These are phyloP conservation scores for Yamadazyma atmosphaerica DNA, from an alignment of 1,139 yeast species.

Conservation along the genomic window DNA sequence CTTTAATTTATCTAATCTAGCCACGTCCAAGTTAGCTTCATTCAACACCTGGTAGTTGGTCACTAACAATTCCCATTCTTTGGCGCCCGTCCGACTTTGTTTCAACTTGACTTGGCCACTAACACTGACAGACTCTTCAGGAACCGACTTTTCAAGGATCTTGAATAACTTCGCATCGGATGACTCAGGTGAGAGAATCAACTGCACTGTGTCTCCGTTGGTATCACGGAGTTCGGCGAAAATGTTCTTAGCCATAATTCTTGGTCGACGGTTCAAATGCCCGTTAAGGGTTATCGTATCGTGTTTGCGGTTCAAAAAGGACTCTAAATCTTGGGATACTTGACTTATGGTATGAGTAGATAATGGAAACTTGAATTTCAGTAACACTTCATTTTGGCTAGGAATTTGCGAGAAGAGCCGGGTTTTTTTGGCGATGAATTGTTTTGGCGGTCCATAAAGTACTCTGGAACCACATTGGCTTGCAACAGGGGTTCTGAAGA, in stretches of 20 bases:
- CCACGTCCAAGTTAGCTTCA: slow-evolving; percentile 63
- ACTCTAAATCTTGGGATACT: slow-evolving; percentile 17
- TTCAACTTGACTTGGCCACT: slow-evolving; percentile 52
- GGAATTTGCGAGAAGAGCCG: neutral
- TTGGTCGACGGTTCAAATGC: slow-evolving; percentile 77
- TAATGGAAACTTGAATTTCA: slow-evolving; percentile 39
- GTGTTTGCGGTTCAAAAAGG: slow-evolving; percentile 11
- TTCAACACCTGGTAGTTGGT: slow-evolving; percentile 58
- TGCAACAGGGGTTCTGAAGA: too few relatives aligned
- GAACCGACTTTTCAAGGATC: slow-evolving; percentile 48
- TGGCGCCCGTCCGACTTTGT: slow-evolving; percentile 23
- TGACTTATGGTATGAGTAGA: slow-evolving; percentile 33
- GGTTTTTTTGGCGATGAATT: too few relatives aligned
- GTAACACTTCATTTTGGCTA: slow-evolving; percentile 10
- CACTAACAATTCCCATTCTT: slow-evolving; percentile 59
- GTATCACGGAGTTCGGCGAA: slow-evolving; percentile 78
- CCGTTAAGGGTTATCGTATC: slow-evolving; percentile 56
- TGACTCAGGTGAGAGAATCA: slow-evolving; percentile 49
- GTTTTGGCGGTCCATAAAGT: neutral
- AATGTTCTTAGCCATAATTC: slow-evolving; percentile 42
- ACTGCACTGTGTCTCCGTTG: slow-evolving; percentile 66
- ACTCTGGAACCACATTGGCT: neutral
- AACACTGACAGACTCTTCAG: slow-evolving; percentile 77
- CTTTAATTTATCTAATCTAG: slow-evolving; percentile 66
- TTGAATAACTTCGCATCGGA: slow-evolving; percentile 38